Evolutionary conservation across 1,284 basidiomycete species (phyloP).

Genomic region (Lignosus rhinocerotis): DNA sequence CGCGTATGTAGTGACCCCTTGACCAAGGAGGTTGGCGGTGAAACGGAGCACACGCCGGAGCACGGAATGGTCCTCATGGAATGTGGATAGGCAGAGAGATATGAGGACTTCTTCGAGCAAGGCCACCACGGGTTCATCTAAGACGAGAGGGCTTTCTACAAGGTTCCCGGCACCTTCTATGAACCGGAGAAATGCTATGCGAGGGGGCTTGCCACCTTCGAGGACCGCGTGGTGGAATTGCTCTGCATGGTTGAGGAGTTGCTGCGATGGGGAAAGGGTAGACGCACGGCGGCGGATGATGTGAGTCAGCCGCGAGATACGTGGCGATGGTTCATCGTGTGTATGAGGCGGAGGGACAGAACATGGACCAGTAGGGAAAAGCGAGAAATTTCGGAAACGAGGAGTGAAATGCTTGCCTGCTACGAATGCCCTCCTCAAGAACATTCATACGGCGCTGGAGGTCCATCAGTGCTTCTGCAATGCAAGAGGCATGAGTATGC

Average conservation of each 20-base stretch:
- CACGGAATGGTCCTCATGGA: neutral
- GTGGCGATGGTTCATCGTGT: neutral
- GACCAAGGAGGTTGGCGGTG: neutral
- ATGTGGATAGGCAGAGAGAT: slow-evolving; percentile 1
- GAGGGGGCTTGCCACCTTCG: neutral
- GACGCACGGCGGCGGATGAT: neutral
- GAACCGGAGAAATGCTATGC: neutral
- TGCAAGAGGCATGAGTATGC: neutral
- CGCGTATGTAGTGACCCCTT: neutral
- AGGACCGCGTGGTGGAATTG: neutral
- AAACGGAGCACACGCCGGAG: neutral
- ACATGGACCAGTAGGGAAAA: neutral
- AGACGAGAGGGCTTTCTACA: neutral
- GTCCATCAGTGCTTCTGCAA: neutral
- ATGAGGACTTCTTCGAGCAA: slow-evolving; percentile 6
- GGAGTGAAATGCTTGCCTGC: slow-evolving; percentile 20
- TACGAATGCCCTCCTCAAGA: slow-evolving; percentile 28
- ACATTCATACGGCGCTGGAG: slow-evolving; percentile 33
- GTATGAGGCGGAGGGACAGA: neutral
- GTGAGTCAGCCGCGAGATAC: neutral
- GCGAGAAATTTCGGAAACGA: neutral
- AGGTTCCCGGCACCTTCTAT: neutral
- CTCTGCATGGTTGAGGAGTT: neutral
- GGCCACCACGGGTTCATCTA: neutral
- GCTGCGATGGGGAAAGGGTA: neutral